Evolutionary conservation across 441 rosid species (phyloP).

Genomic region (Pelargonium fulgidum): DNA sequence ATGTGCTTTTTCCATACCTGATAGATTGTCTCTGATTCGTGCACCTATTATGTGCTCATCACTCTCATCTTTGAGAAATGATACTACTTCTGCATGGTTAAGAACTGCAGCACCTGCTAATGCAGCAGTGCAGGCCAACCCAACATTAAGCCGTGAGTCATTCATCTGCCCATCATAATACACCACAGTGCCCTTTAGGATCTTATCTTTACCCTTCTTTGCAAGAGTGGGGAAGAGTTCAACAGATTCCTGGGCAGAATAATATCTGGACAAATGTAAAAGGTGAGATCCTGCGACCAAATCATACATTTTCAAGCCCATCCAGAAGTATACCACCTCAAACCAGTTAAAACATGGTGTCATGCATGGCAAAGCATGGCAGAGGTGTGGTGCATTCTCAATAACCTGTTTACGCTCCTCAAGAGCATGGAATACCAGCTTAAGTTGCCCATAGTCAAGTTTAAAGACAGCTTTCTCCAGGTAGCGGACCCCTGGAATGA

Average conservation of each 20-base stretch:
- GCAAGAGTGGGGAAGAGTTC: conserved; percentile 95
- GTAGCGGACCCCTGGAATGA: conserved; percentile 67
- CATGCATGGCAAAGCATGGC: conserved; percentile 94
- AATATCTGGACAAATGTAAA: conserved; percentile 82
- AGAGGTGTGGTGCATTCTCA: conserved; percentile 89
- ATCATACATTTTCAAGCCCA: conserved; percentile 94
- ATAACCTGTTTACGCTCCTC: conserved; percentile 91
- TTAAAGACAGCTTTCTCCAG: conserved; percentile 93
- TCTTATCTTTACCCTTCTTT: conserved; percentile 55
- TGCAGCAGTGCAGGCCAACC: conserved; percentile 83
- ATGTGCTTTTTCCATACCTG: conserved; percentile 38
- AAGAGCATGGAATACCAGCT: conserved; percentile 89
- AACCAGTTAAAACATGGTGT: conserved; percentile 96
- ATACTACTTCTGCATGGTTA: conserved; percentile 87
- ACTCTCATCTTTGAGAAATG: conserved; percentile 61
- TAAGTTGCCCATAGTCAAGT: conserved; percentile 85
- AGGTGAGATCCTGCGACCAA: conserved; percentile 79
- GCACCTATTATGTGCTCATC: conserved; percentile 60
- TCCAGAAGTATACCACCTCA: conserved; percentile 84
- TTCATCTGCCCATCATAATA: conserved; percentile 98
- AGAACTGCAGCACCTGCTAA: conserved; percentile 85
- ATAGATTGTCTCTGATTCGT: conserved; percentile 62
- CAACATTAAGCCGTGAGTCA: conserved; percentile 84
- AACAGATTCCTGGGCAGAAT: conserved; percentile 67
- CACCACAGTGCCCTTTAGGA: conserved; percentile 76